Evolutionary conservation across 2,329 filamentous ascomycete genomes (phyloP), one percentile per base, ranked within the genome.

Genomic region (Penicillium griseofulvum): DNA sequence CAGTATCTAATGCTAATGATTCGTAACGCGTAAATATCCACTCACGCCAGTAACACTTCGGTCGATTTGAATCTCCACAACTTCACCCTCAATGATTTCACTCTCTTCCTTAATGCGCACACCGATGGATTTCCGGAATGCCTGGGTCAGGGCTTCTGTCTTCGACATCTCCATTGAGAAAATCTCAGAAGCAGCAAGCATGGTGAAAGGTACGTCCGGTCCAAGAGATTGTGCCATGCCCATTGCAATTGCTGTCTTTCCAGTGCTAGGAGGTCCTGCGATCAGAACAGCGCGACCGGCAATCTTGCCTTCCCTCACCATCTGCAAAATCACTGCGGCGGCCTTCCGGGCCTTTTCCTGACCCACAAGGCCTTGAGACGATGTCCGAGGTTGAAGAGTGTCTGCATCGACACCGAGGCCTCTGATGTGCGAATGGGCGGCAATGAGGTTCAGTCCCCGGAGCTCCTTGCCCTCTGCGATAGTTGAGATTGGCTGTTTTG

Each of bases 101-200:
- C 91, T 97, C 80, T 99, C 94, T 74, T 99, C 94, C 76, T 96
- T 97, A 79, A 99, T 99, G 61, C 94, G 86, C 56, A 99, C 94
- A 51, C 93, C 94, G 67, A 99, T 99, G 38, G 91, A 97, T 75
- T 97, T 97, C 68, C 94, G 88, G 80, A 99, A 97, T n/a, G 94
- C 93, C 76, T 99, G 94, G 52, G 93, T 97, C 34, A 99, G 85
- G 48, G 94, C 93, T 76, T 99, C 94, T 36, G 94, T 99, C 80
- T 99, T 99, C 67, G 91, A 96, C 93, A 99, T 97, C 76, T 99
- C 94, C 70, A 97, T 84, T 26, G 92, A 97, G 79, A 97, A 99
- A 69, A 99, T 97, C 75, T 99, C 94, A 56, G 92, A 96, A 14
- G 92, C 91, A 41, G 94, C 91, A 60, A 97, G 87, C 77, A 91